Evolutionary conservation across 805 yeast species (phyloP).

Genomic region (Ogataea ramenticola): DNA sequence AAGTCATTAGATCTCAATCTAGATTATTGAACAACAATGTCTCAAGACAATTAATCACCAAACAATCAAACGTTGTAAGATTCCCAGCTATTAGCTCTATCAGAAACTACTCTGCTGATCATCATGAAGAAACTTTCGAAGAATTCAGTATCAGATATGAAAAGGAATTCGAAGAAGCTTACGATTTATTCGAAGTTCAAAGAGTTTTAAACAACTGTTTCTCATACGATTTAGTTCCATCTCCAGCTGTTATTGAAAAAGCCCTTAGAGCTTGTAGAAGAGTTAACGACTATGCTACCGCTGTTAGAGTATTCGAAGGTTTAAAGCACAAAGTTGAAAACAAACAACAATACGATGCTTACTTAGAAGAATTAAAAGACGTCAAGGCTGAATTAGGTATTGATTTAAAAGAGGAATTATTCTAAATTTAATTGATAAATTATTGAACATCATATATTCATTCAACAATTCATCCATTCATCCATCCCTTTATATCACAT

Average conservation of each 20-base stretch:
- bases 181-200: constrained; percentile 80
- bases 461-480: no score
- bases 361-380: constrained; percentile 88
- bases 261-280: constrained; percentile 98
- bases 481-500: no score
- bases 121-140: constrained; percentile 89
- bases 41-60: constrained; percentile 3
- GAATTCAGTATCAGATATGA: constrained; percentile 88
- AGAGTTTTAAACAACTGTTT: constrained; percentile 95
- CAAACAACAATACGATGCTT: constrained; percentile 89
- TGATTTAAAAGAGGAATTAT: constrained; percentile 87
- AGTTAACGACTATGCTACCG: constrained; percentile 97
- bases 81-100: constrained; percentile 12
- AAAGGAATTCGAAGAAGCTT: constrained; percentile 92
- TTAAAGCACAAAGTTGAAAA: constrained; percentile 94
- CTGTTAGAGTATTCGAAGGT: constrained; percentile 97
- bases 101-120: constrained; percentile 76
- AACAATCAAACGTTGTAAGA: constrained; percentile 10
- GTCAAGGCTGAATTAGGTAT: constrained; percentile 89
- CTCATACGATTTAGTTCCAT: constrained; percentile 97
- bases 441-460: no score
- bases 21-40: constrained; percentile 11
- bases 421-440: constrained; percentile 14
- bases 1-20: constrained; percentile 26
- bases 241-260: constrained; percentile 91